Evolutionary conservation across 495 filamentous ascomycete species (phyloP).

Genomic region (Pyrenula massariospora): DNA sequence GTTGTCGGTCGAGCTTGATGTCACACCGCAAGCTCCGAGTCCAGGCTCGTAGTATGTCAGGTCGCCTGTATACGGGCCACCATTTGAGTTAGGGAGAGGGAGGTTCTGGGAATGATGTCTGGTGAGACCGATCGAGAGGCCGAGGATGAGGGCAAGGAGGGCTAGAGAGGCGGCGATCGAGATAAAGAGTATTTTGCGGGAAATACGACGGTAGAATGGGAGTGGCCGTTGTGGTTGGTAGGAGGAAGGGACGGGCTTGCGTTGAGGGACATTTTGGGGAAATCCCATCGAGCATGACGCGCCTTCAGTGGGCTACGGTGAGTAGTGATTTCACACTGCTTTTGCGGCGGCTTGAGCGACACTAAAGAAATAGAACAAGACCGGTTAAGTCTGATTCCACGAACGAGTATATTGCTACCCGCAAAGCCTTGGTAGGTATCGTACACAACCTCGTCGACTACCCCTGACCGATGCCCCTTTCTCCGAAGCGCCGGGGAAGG

Average conservation of each 20-base stretch:
- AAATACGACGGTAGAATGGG: background rate
- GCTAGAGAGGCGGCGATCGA: background rate
- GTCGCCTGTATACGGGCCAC: slow-evolving; percentile 46
- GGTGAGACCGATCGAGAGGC: slow-evolving; percentile 41
- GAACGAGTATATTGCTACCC: no score
- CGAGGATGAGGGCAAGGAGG: slow-evolving; percentile 40
- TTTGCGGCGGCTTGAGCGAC: no score
- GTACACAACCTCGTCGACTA: no score
- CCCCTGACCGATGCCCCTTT: no score
- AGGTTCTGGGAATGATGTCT: slow-evolving; percentile 23
- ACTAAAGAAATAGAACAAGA: no score
- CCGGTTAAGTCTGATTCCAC: no score
- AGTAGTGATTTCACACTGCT: no score
- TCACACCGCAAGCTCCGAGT: slow-evolving; percentile 60
- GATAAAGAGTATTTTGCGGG: background rate
- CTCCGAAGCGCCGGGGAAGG: no score
- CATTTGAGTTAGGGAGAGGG: slow-evolving; percentile 41
- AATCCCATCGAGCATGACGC: background rate
- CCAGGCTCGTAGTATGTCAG: slow-evolving; percentile 60
- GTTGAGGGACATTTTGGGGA: background rate
- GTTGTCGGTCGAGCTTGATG: slow-evolving; percentile 33
- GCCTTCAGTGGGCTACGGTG: background rate
- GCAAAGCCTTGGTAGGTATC: no score
- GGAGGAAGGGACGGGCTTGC: background rate
- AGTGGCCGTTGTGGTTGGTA: background rate